Percentiles rank a stretch among this genome's conserved stretches.
Conservation (phyloP, 345 rosid species). For the Brassica nigra region DNA sequence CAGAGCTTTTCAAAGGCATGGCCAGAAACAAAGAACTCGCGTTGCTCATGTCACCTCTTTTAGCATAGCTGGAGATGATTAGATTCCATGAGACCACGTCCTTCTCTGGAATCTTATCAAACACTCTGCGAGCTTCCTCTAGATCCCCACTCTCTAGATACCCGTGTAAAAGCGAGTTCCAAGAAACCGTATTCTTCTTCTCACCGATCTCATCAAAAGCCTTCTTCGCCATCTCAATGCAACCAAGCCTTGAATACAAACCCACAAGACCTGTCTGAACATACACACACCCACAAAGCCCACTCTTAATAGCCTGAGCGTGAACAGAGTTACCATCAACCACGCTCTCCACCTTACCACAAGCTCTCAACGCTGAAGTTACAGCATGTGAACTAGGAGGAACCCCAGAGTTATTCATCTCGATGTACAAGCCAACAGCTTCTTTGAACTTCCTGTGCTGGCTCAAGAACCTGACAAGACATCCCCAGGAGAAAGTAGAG, state of each 20-base stretch:
- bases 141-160: conserved; percentile 51
- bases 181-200: conserved; percentile 62
- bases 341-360: conserved; percentile 48
- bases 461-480: conserved; percentile 56
- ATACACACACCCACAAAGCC: conserved; percentile 61
- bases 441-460: conserved; percentile 60
- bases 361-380: conserved; percentile 64
- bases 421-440: conserved; percentile 47
- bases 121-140: conserved; percentile 51
- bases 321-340: conserved; percentile 52
- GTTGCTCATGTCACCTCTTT: conserved; percentile 47
- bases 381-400: conserved; percentile 58
- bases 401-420: conserved; percentile 54
- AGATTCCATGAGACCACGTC: conserved; percentile 72
- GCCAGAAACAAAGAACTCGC: conserved; percentile 51
- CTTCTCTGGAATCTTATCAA: conserved; percentile 55
- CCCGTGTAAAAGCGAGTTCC: conserved; percentile 72
- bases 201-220: conserved; percentile 54
- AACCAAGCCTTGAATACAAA: conserved; percentile 59
- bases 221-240: conserved; percentile 50
- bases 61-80: conserved; percentile 62
- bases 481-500: conserved; percentile 64
- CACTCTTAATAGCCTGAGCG: conserved; percentile 54
- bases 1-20: conserved; percentile 63
- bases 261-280: conserved; percentile 72